Conservation (phyloP, 2,329 filamentous ascomycete genomes). For the Blastomyces silverae region DNA sequence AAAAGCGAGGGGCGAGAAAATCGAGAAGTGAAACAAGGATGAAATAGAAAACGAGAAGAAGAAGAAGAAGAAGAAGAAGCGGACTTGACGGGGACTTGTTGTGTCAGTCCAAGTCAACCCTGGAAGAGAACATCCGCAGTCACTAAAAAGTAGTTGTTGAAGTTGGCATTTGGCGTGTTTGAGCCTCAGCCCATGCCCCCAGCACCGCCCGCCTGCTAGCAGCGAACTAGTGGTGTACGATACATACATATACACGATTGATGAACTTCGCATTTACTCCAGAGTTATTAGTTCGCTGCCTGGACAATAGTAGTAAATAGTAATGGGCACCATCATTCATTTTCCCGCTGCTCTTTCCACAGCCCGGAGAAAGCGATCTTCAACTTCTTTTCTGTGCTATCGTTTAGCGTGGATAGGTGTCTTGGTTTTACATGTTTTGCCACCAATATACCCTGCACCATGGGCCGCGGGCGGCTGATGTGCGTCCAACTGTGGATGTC, state of each 20-base stretch:
- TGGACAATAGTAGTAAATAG: not conserved
- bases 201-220: constrained; percentile 4
- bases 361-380: not conserved
- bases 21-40: not conserved
- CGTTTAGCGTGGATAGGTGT: not conserved
- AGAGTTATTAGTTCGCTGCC: not conserved
- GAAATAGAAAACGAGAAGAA: not conserved
- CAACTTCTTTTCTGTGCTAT: not conserved
- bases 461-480: not conserved
- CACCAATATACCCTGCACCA: not conserved
- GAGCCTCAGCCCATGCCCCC: constrained; percentile 6
- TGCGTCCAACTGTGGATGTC: not conserved
- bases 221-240: not conserved
- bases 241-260: too few relatives aligned
- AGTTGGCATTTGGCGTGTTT: constrained; percentile 12
- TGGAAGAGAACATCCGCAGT: not conserved
- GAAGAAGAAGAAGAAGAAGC: not conserved
- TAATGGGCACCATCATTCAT: not conserved
- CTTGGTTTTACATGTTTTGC: not conserved
- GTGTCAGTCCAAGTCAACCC: not conserved
- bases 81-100: not conserved
- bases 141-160: too few relatives aligned
- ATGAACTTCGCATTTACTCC: not conserved
- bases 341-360: not conserved
- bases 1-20: not conserved